phyloP scores from a whole-genome alignment of 768 basidiomycete genomes.

The Panellus pusillus region DNA sequence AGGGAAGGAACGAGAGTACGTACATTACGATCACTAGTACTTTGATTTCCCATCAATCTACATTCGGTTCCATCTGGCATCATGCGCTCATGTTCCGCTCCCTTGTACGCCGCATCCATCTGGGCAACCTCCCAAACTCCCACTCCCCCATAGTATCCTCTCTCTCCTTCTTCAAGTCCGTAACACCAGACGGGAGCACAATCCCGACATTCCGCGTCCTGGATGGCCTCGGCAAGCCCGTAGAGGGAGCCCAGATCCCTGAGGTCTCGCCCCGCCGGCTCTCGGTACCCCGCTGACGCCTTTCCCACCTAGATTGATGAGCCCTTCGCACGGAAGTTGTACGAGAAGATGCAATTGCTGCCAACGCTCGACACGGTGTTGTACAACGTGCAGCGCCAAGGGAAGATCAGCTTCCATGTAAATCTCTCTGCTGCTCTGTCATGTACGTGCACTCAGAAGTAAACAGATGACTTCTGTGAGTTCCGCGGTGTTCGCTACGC shows the following conservation, averaged over 20 bases:
- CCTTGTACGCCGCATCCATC: constrained; percentile 7
- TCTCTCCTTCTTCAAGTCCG: constrained; percentile 79
- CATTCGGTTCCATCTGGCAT: no score
- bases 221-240: constrained; percentile 72
- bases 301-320: constrained; percentile 56
- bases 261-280: constrained; percentile 49
- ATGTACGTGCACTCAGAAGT: constrained; percentile 1
- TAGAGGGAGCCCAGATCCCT: constrained; percentile 74
- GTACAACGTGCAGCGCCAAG: constrained; percentile 91
- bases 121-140: constrained; percentile 40
- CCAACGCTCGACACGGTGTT: constrained; percentile 86
- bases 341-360: constrained; percentile 76
- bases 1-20: no score
- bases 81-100: no score
- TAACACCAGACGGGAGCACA: constrained; percentile 55
- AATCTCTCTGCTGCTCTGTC: constrained; percentile 27
- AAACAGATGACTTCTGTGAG: constrained; percentile 81
- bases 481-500: constrained; percentile 13
- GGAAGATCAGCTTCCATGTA: constrained; percentile 90
- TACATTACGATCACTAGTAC: no score
- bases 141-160: constrained; percentile 66
- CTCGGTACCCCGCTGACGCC: not conserved
- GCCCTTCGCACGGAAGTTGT: constrained; percentile 67
- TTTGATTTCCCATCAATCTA: no score
- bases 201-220: constrained; percentile 88